These are phyloP conservation scores for Amoebophrya sp. DNA, from an alignment of 169 alveolate species.

Conservation along the genomic window DNA sequence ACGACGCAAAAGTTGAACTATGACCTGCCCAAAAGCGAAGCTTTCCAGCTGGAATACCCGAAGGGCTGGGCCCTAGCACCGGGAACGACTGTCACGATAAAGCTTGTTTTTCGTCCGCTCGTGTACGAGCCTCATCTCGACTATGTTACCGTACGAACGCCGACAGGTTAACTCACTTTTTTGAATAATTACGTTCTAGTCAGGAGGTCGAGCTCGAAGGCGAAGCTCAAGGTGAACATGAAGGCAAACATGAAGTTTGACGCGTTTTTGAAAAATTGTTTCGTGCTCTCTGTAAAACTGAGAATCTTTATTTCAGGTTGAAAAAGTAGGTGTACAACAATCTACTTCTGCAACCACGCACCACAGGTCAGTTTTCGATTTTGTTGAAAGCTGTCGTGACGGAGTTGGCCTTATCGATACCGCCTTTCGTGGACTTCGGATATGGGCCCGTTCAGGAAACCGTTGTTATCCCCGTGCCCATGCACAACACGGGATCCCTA, in stretches of 20 bases:
- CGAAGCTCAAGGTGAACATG: no score
- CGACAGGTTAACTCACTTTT: background rate
- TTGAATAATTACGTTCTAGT: background rate
- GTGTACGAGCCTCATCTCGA: background rate
- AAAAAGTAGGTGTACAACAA: no score
- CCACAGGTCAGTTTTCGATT: background rate
- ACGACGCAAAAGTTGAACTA: conserved; percentile 7
- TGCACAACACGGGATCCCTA: conserved; percentile 20
- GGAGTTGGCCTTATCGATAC: background rate
- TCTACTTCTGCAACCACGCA: no score
- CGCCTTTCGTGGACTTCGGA: conserved; percentile 4
- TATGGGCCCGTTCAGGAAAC: background rate
- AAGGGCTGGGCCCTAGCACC: conserved; percentile 5
- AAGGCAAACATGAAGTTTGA: no score
- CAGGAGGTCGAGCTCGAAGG: background rate
- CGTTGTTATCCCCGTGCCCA: background rate
- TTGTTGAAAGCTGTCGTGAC: background rate
- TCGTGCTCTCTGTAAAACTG: no score
- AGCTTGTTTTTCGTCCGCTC: background rate
- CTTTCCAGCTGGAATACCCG: conserved; percentile 2
- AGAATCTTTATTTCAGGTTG: no score
- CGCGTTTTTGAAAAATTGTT: no score
- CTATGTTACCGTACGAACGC: background rate
- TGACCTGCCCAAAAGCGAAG: background rate
- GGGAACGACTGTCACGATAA: background rate